A percentile compares a stretch with the other conserved stretches of the same genome.
These are phyloP conservation scores for Phytopythium oedochilum DNA, from an alignment of 352 stramenopile genomes.

Conservation along the genomic window DNA sequence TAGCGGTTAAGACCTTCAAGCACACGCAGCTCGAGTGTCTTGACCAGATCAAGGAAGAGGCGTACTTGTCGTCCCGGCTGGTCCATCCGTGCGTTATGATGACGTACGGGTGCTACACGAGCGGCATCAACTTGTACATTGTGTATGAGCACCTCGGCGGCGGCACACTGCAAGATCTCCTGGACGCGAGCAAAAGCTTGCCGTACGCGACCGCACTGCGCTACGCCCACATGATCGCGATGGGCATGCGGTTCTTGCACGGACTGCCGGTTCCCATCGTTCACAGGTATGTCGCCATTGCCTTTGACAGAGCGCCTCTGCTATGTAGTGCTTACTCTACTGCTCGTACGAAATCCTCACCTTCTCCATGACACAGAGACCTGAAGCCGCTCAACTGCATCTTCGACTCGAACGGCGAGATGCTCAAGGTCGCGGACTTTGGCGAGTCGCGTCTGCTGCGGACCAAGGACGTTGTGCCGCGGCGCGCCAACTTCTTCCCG, in stretches of 20 bases:
- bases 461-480: conserved; percentile 49
- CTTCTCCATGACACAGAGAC: conserved; percentile 22
- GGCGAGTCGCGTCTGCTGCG: conserved; percentile 67
- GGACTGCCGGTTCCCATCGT: conserved; percentile 70
- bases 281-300: conserved; percentile 33
- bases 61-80: conserved; percentile 72
- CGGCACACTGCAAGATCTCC: conserved; percentile 74
- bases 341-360: background rate
- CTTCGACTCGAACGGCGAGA: conserved; percentile 69
- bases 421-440: conserved; percentile 82
- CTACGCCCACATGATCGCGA: conserved; percentile 78
- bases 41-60: conserved; percentile 80
- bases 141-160: conserved; percentile 78
- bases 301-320: no score
- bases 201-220: conserved; percentile 62
- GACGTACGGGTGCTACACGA: conserved; percentile 82
- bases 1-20: conserved; percentile 83
- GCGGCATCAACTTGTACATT: conserved; percentile 74
- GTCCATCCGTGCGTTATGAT: conserved; percentile 81
- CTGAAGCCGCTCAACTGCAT: conserved; percentile 82
- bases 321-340: no score
- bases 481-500: conserved; percentile 51
- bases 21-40: conserved; percentile 70
- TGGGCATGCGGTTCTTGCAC: conserved; percentile 80
- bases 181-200: conserved; percentile 42